Conservation (phyloP, 2,329 filamentous ascomycete genomes). For the Colletotrichum camelliae region DNA sequence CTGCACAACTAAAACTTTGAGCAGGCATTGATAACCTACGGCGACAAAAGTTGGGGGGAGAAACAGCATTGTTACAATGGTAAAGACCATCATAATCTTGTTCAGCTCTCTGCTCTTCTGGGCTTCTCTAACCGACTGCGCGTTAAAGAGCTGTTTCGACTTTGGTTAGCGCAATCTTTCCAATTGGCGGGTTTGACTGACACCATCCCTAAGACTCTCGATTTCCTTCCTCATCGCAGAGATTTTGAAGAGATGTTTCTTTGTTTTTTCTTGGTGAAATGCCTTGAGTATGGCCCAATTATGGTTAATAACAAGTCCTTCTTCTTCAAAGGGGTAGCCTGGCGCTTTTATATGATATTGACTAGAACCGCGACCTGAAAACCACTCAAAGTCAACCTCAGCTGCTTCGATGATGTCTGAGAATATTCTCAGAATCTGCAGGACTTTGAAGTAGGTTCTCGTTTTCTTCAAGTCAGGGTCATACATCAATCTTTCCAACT, state of each 20-base stretch:
- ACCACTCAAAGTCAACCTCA: neutral
- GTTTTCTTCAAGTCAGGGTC: neutral
- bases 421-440: neutral
- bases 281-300: neutral
- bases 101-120: neutral
- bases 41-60: rapidly evolving
- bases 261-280: rapidly evolving
- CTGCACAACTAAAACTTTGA: rapidly evolving
- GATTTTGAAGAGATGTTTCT: rapidly evolving
- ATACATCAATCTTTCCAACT: rapidly evolving
- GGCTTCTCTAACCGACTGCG: neutral
- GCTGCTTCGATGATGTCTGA: neutral
- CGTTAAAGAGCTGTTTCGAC: neutral
- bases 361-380: too few relatives aligned
- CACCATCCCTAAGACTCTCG: neutral
- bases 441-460: neutral
- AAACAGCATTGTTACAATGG: neutral
- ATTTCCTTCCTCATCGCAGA: neutral
- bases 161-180: neutral
- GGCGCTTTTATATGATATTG: too few relatives aligned
- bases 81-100: neutral
- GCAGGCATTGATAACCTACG: rapidly evolving
- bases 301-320: rapidly evolving
- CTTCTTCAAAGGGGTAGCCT: too few relatives aligned
- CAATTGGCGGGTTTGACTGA: neutral